Evolutionary conservation across 2,329 filamentous ascomycete genomes (phyloP), one percentile per base, ranked within the genome.

Genomic region (Beauveria caledonica): DNA sequence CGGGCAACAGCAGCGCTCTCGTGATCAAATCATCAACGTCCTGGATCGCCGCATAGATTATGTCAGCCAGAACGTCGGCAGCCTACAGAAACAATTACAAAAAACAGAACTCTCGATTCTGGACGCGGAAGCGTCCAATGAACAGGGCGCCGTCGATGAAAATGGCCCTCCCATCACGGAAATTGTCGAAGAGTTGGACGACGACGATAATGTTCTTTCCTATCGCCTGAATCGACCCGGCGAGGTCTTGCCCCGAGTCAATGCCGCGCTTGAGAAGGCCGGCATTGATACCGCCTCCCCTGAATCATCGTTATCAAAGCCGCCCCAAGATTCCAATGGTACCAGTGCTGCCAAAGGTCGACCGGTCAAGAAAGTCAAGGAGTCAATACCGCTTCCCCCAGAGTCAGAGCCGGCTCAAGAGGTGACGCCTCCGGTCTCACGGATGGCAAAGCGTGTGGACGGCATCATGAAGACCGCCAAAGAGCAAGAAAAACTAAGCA

Each of bases 131-230:
- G 76, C 85, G 3, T 73, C 84, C 48, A 82, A 80, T 60, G 80
- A 86, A 25, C 82, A 86, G 0, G 84, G 86, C 58, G 78, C 80
- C 49, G 78, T 77, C 57, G 85, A 88, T 62, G 87, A 89, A 62
- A 85, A 86, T 13, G 86, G 86, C 1, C 77, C 92, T 56, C 89
- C 92, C 0, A 83, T 97, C 62, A 92, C 89, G 36, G 94, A 97
- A 67, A 97, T 99, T 65, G 79, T 91, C 59, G 94, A 99, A 73
- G 86, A 96, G 75, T 78, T 97, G 25, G 94, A 97, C 69, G 92
- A 97, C 9, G 84, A 96, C 11, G 94, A 87, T 60, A 94, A 96
- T 68, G 82, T 97, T 4, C 73, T 96, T 54, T 89, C 84, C 0
- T 85, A 82, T 66, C 82, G 77, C 60, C 75, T 88, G 33, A 83